Conservation (phyloP, 2,329 filamentous ascomycete genomes). For the Ceratocystiopsis minuta region DNA sequence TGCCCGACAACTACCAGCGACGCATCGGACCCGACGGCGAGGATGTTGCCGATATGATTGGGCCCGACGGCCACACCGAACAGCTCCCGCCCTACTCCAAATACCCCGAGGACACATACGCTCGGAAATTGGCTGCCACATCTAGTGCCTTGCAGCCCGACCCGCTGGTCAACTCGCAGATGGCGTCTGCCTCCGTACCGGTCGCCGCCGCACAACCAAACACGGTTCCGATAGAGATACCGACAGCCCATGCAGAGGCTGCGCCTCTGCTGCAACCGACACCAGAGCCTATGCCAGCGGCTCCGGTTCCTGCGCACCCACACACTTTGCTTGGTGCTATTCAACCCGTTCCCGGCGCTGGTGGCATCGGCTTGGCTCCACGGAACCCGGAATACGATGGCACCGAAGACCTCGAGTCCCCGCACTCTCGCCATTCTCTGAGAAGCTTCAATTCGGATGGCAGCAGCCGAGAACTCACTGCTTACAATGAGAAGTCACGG, state of each 20-base stretch:
- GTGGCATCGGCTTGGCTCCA: constrained; percentile 41
- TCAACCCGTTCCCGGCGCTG: constrained; percentile 32
- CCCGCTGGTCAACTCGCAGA: neutral
- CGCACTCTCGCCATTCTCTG: constrained; percentile 31
- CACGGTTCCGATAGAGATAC: no score
- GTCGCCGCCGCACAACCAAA: no score
- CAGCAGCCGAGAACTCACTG: constrained; percentile 36
- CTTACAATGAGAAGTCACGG: constrained; percentile 31
- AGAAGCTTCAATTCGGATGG: constrained; percentile 31
- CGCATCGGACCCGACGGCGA: constrained; percentile 65
- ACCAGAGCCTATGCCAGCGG: no score
- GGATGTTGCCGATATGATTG: constrained; percentile 72
- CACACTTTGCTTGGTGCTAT: neutral
- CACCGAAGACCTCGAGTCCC: constrained; percentile 32
- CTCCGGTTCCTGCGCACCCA: no score
- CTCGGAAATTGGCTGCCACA: constrained; percentile 30
- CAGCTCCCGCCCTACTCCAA: constrained; percentile 81
- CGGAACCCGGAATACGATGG: constrained; percentile 45
- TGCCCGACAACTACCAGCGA: constrained; percentile 48
- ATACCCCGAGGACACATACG: constrained; percentile 60
- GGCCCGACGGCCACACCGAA: constrained; percentile 75
- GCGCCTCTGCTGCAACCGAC: no score
- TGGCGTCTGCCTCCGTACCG: no score
- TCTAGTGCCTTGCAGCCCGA: constrained; percentile 6
- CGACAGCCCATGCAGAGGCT: no score